phyloP scores from a whole-genome alignment of 768 basidiomycete species.

The Lactarius trivialis region DNA sequence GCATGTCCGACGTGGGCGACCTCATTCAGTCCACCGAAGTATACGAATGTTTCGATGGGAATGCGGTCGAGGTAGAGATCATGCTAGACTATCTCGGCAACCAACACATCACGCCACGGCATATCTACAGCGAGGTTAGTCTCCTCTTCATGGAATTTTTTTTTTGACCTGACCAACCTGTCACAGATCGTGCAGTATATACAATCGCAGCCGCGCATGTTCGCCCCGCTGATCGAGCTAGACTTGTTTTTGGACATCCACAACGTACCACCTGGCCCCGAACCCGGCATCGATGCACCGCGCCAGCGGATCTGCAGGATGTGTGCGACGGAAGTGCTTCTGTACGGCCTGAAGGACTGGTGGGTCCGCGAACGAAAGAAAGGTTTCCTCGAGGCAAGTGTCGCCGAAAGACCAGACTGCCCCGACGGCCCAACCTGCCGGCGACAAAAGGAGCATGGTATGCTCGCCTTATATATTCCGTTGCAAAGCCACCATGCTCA shows the following conservation, averaged over 20 bases:
- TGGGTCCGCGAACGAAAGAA: slow-evolving; percentile 75
- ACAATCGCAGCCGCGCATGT: slow-evolving; percentile 53
- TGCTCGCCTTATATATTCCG: slow-evolving; percentile 25
- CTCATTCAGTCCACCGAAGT: slow-evolving; percentile 66
- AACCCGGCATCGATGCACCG: slow-evolving; percentile 52
- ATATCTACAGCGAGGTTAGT: slow-evolving; percentile 65
- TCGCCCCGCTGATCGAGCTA: slow-evolving; percentile 58
- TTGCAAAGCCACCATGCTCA: not conserved
- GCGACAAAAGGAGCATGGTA: slow-evolving; percentile 62
- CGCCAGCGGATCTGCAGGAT: slow-evolving; percentile 58
- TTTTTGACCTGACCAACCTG: not conserved
- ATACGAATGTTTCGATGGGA: slow-evolving; percentile 78
- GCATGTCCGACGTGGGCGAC: slow-evolving; percentile 60
- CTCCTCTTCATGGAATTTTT: slow-evolving; percentile 26
- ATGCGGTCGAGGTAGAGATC: slow-evolving; percentile 75
- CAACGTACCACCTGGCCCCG: slow-evolving; percentile 45
- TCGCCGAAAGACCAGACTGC: slow-evolving; percentile 64
- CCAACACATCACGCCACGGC: slow-evolving; percentile 54
- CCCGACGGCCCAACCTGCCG: slow-evolving; percentile 52
- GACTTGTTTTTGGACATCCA: slow-evolving; percentile 70
- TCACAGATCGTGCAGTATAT: slow-evolving; percentile 56
- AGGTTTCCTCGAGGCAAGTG: slow-evolving; percentile 49
- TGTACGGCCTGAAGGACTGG: slow-evolving; percentile 76
- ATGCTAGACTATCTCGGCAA: slow-evolving; percentile 74
- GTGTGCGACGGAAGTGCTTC: slow-evolving; percentile 68